Evolutionary conservation across 2,329 filamentous ascomycete genomes (phyloP).

Genomic region (Cadophora sp.): DNA sequence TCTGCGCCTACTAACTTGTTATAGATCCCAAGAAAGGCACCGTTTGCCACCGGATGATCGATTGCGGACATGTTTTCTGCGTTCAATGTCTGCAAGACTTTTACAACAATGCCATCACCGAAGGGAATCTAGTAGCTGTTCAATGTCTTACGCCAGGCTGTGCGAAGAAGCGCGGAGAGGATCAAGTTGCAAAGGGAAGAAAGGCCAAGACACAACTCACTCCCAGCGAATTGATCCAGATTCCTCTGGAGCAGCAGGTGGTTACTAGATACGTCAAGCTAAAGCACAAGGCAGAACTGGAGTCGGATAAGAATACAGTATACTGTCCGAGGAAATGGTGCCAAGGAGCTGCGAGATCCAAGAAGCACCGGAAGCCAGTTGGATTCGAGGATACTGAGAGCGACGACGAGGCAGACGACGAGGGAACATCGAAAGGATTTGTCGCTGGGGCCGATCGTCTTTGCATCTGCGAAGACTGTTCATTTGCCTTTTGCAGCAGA

Average conservation of each 20-base stretch:
- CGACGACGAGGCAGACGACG: slow-evolving; percentile 57
- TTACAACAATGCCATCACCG: slow-evolving; percentile 85
- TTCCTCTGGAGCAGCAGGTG: slow-evolving; percentile 71
- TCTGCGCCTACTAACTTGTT: background rate
- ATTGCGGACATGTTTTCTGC: slow-evolving; percentile 93
- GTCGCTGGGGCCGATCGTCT: slow-evolving; percentile 65
- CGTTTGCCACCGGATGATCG: slow-evolving; percentile 79
- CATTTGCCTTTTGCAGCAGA: slow-evolving; percentile 82
- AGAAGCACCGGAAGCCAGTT: slow-evolving; percentile 73
- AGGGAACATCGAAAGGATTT: slow-evolving; percentile 39
- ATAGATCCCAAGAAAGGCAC: slow-evolving; percentile 85
- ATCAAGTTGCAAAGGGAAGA: slow-evolving; percentile 52
- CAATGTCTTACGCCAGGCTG: slow-evolving; percentile 84
- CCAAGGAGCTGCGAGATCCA: slow-evolving; percentile 82
- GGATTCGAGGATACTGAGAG: slow-evolving; percentile 66
- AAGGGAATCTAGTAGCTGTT: slow-evolving; percentile 81
- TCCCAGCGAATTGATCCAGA: slow-evolving; percentile 83
- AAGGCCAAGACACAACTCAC: slow-evolving; percentile 74
- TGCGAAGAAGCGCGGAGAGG: slow-evolving; percentile 62
- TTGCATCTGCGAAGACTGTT: slow-evolving; percentile 86
- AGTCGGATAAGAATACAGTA: slow-evolving; percentile 88
- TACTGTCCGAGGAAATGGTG: slow-evolving; percentile 96
- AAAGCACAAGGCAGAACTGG: slow-evolving; percentile 91
- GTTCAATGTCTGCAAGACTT: slow-evolving; percentile 86
- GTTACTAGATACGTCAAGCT: slow-evolving; percentile 88